Conservation (phyloP, 306 rosid species). For the Bauhinia variegata region DNA sequence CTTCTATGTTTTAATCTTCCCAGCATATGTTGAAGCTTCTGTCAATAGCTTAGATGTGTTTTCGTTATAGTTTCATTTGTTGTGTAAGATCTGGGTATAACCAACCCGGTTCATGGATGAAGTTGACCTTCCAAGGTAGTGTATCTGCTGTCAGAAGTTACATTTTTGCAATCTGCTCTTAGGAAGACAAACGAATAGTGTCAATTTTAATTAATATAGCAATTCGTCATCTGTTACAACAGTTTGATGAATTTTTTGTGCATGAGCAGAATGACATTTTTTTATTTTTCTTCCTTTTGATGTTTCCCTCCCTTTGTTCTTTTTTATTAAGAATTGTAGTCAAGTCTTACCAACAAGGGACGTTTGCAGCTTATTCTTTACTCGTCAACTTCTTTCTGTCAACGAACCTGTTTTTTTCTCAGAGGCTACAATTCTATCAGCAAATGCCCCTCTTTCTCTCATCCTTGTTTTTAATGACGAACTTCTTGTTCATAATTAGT, state of each 20-base stretch:
- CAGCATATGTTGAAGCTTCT: too few relatives aligned
- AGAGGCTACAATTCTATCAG: background rate
- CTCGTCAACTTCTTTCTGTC: background rate
- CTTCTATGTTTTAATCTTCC: too few relatives aligned
- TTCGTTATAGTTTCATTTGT: too few relatives aligned
- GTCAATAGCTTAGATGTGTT: too few relatives aligned
- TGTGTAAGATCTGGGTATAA: too few relatives aligned
- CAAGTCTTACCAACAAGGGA: conserved; percentile 2
- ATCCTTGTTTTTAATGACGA: background rate
- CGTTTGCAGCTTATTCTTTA: conserved; percentile 17
- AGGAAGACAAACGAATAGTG: background rate
- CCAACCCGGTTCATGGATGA: background rate
- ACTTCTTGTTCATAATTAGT: conserved; percentile 1
- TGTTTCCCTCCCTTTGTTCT: background rate
- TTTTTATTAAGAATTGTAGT: background rate
- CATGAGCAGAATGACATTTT: background rate
- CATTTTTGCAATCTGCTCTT: too few relatives aligned
- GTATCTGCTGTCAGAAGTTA: background rate
- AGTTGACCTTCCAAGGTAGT: background rate
- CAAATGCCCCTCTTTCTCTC: background rate
- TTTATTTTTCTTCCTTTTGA: background rate
- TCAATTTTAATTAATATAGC: background rate
- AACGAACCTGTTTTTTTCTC: background rate
- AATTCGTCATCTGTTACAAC: background rate
- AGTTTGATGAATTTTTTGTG: background rate